Evolutionary conservation across 257 asterid genomes (phyloP).

Genomic region (Solanum chiquidenum): DNA sequence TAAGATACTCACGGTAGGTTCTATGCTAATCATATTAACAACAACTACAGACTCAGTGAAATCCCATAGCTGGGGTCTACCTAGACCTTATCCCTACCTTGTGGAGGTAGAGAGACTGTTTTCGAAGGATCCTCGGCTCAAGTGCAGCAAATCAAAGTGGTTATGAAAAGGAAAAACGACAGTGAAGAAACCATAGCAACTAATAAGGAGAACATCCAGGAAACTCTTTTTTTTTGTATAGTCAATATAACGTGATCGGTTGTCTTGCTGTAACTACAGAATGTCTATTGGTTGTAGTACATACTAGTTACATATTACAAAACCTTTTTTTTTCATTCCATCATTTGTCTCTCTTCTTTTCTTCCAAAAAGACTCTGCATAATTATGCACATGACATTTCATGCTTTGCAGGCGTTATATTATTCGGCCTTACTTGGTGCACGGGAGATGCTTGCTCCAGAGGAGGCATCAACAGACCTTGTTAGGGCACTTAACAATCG

Average conservation of each 20-base stretch:
- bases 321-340: background rate
- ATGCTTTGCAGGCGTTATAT: constrained; percentile 47
- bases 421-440: constrained; percentile 70
- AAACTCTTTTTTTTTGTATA: background rate
- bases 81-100: background rate
- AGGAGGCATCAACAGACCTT: constrained; percentile 56
- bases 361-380: background rate
- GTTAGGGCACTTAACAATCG: constrained; percentile 59
- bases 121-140: background rate
- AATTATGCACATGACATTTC: background rate
- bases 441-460: constrained; percentile 73
- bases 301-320: background rate
- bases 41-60: background rate
- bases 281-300: background rate
- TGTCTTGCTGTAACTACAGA: background rate
- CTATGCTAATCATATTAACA: background rate
- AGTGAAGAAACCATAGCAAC: background rate
- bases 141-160: background rate
- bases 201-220: background rate
- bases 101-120: background rate
- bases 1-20: background rate
- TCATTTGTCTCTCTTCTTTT: background rate
- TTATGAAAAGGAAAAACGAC: background rate
- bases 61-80: background rate
- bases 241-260: background rate